Base-by-base conservation (phyloP, 805 yeast genomes). In the Lipomyces yamanashiensis region DNA sequence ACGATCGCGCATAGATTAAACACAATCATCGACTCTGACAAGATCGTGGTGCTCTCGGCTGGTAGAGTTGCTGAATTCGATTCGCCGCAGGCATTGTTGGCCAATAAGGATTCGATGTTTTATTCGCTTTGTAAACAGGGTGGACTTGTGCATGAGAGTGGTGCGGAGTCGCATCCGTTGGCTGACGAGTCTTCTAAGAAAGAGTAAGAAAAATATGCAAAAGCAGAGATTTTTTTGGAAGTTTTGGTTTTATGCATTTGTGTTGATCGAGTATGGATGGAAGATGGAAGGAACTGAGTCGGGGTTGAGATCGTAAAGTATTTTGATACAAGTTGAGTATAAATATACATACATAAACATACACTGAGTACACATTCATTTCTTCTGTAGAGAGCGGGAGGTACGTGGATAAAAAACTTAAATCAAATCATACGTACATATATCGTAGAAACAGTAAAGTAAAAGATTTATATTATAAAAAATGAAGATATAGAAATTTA, bases 1-100 rank as follows among this genome's bases (percentile, higher is more conserved):
- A 90, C 97, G 0, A 92, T 91, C 72, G 97, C 97, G 0, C 97
- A 91, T 74, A 82, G 97, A 71, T 79, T 91, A 64, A 92, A 91
- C 71, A 91, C 97, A 0, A 87, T 91, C 58, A 77, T 92, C 85
- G 96, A 91, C 71, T 85, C 88, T 70, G 97, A 92, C 74, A 82
- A 84, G 63, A 87, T 92, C 33, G 79, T 91, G 57, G 92, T 90
- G 1, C 77, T 92, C 67, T 90, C 88, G 55, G 80, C 80, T 41
- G 97, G 97, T 17, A 80, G 81, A 69, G 84, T 91, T 21, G 83
- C 82, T 52, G 97, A 92, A 75, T 89, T 89, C 75, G 97, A 88
- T 67, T 68, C 86, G 1, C 96, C 96, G 1, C 80, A 75, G 36
- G 84, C 83, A 54, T 80, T 93, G 69, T 80, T 93, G 72, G 82